phyloP scores from a whole-genome alignment of 352 stramenopile genomes.

The Globisporangium nagaii region DNA sequence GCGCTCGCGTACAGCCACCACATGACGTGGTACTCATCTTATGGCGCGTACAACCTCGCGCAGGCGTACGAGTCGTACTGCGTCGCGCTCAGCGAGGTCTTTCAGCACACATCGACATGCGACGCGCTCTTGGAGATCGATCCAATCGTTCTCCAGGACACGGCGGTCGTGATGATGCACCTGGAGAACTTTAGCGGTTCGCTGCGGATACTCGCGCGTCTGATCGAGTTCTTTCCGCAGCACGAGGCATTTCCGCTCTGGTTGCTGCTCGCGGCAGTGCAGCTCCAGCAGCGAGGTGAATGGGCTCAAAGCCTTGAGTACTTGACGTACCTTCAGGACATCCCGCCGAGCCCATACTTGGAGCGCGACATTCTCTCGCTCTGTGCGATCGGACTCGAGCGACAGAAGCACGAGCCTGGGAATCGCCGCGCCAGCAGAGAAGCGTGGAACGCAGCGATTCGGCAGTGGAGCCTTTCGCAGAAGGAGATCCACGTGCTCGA shows the following conservation, averaged over 20 bases:
- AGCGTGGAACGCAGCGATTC: conserved; percentile 53
- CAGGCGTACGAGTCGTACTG: conserved; percentile 48
- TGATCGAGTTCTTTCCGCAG: conserved; percentile 55
- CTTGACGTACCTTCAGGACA: conserved; percentile 50
- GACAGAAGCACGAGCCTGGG: conserved; percentile 2
- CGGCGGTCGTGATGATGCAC: conserved; percentile 64
- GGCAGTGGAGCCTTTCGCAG: conserved; percentile 44
- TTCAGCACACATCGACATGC: background rate
- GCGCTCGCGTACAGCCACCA: conserved; percentile 60
- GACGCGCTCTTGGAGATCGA: conserved; percentile 15
- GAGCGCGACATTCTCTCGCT: conserved; percentile 57
- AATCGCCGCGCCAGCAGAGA: conserved; percentile 22
- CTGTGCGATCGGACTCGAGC: conserved; percentile 52
- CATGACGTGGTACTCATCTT: conserved; percentile 57
- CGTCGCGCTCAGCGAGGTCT: conserved; percentile 10
- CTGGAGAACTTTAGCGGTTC: conserved; percentile 37
- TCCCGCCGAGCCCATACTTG: conserved; percentile 38
- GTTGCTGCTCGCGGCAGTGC: conserved; percentile 52
- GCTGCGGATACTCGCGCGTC: conserved; percentile 42
- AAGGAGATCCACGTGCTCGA: conserved; percentile 12
- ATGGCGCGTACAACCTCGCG: conserved; percentile 42
- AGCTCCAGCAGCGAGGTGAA: conserved; percentile 50
- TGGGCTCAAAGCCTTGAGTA: conserved; percentile 58
- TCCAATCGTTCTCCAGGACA: conserved; percentile 46
- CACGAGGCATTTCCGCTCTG: conserved; percentile 41